A percentile compares a stretch with the other conserved stretches of the same genome.
These are phyloP conservation scores for Trametes hirsuta DNA, from an alignment of 1,284 basidiomycete genomes.

Conservation along the genomic window DNA sequence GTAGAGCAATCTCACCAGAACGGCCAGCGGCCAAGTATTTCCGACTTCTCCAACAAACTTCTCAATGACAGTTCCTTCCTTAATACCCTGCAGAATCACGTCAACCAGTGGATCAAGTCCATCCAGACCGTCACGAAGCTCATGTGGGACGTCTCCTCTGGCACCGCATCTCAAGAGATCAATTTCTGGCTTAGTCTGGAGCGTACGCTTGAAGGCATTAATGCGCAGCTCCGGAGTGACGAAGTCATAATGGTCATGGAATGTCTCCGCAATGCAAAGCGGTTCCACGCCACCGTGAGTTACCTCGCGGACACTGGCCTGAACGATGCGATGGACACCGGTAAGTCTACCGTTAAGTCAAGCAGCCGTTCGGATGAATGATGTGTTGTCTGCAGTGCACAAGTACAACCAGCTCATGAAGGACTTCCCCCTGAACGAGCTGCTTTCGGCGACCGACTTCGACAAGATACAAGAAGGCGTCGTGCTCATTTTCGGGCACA, in stretches of 20 bases:
- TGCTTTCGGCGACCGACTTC: conserved; percentile 94
- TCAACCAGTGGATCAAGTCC: conserved; percentile 98
- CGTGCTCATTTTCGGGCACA: conserved; percentile 87
- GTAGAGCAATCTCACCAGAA: conserved; percentile 77
- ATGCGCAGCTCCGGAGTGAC: conserved; percentile 88
- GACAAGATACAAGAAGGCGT: conserved; percentile 93
- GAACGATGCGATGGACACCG: conserved; percentile 88
- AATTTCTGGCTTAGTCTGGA: conserved; percentile 99
- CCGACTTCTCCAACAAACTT: conserved; percentile 73
- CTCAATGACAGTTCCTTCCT: conserved; percentile 91
- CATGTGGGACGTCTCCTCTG: conserved; percentile 89
- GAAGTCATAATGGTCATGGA: conserved; percentile 96
- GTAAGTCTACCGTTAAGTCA: conserved; percentile 45
- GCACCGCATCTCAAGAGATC: conserved; percentile 97
- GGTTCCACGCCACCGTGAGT: conserved; percentile 96
- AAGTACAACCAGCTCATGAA: conserved; percentile 99
- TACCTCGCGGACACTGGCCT: conserved; percentile 98
- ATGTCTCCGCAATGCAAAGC: conserved; percentile 92
- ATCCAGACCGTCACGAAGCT: conserved; percentile 97
- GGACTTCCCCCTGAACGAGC: conserved; percentile 96
- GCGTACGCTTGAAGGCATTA: conserved; percentile 91
- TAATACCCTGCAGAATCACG: conserved; percentile 91
- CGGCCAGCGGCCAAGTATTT: conserved; percentile 70
- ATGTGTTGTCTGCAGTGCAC: conserved; percentile 61
- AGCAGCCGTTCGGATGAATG: not conserved